Conservation (phyloP, 305 asterid genomes). For the Fraxinus floribunda region DNA sequence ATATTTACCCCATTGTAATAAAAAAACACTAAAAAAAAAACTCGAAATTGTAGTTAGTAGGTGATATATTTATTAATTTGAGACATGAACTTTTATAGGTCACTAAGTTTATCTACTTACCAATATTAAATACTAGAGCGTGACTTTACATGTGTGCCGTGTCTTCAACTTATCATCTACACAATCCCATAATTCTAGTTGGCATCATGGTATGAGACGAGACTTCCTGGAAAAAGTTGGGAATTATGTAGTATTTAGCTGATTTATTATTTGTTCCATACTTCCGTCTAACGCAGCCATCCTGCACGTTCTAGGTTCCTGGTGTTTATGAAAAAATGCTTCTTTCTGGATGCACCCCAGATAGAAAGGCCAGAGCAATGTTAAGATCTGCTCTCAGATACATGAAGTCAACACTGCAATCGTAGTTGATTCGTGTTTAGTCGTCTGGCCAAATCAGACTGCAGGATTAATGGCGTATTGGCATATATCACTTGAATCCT, state of each 20-base stretch:
- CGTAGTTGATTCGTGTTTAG: constrained; percentile 30
- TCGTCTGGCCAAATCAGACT: constrained; percentile 6
- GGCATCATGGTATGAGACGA: background rate
- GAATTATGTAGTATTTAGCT: background rate
- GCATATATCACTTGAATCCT: background rate
- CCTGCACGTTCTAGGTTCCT: constrained; percentile 57
- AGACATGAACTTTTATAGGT: background rate
- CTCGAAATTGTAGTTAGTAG: background rate
- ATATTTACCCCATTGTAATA: background rate
- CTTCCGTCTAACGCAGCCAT: background rate
- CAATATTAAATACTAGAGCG: background rate
- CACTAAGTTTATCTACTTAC: background rate
- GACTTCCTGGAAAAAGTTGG: background rate
- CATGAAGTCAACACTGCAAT: constrained; percentile 61
- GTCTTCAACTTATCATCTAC: background rate
- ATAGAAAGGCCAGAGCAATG: constrained; percentile 93
- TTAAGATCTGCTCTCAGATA: constrained; percentile 84
- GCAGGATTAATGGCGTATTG: background rate
- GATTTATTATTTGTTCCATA: background rate
- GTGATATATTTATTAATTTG: background rate
- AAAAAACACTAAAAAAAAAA: background rate
- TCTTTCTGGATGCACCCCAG: constrained; percentile 77
- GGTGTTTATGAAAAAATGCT: constrained; percentile 96
- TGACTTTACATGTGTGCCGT: background rate
- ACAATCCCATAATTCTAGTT: background rate